These are phyloP conservation scores for Borovskyia barvae DNA, from an alignment of 208 protist genomes.

Conservation along the genomic window DNA sequence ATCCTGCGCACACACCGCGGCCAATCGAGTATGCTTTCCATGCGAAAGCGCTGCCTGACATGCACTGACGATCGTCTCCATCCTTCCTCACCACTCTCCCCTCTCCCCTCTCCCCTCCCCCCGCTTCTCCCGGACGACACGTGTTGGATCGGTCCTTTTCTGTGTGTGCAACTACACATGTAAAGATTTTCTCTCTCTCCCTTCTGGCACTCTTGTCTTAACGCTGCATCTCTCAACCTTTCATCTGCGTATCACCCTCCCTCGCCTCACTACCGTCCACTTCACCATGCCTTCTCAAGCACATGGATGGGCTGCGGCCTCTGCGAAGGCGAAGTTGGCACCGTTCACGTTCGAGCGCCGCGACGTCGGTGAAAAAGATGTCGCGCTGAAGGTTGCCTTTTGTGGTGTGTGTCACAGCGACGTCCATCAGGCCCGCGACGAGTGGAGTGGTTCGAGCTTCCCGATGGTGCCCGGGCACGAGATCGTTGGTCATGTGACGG, in stretches of 20 bases:
- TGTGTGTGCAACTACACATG: neutral
- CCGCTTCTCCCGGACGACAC: neutral
- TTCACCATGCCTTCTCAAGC: constrained; percentile 49
- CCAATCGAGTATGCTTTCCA: no score
- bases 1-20: no score
- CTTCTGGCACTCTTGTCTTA: neutral
- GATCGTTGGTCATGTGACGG: constrained; percentile 73
- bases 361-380: constrained; percentile 46
- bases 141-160: no score
- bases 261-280: neutral
- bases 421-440: constrained; percentile 65
- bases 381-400: constrained; percentile 58
- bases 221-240: neutral
- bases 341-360: constrained; percentile 52
- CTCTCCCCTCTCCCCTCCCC: neutral
- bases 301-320: constrained; percentile 38
- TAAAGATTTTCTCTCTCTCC: neutral
- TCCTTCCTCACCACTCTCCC: no score
- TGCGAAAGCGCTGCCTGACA: no score
- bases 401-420: constrained; percentile 88
- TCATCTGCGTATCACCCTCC: neutral
- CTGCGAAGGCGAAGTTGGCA: constrained; percentile 37
- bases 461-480: constrained; percentile 86
- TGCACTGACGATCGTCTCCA: no score
- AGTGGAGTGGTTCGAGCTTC: constrained; percentile 62